Evolutionary conservation across 176 grass and related monocot species (phyloP).

Genomic region (Carex littledalei): DNA sequence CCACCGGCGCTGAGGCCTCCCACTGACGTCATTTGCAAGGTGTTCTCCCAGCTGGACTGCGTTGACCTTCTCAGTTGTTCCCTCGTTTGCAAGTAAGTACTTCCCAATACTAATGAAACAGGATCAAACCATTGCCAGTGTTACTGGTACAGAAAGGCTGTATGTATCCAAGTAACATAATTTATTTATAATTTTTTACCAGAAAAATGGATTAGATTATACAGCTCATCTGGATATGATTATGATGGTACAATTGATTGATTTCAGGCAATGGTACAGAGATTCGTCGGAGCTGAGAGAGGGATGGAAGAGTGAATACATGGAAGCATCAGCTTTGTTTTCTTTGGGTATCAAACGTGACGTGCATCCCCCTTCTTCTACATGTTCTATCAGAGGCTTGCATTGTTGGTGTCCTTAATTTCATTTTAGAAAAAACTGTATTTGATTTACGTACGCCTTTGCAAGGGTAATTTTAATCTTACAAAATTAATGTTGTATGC

Average conservation of each 20-base stretch:
- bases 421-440: not conserved
- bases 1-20: conserved; percentile 45
- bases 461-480: too few relatives aligned
- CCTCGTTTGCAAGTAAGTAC: conserved; percentile 74
- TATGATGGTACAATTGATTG: not conserved
- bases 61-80: conserved; percentile 70
- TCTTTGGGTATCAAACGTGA: conserved; percentile 31
- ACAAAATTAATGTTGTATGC: too few relatives aligned
- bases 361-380: conserved; percentile 36
- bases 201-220: too few relatives aligned
- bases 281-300: conserved; percentile 64
- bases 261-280: conserved; percentile 68
- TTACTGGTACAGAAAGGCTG: too few relatives aligned
- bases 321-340: conserved; percentile 59
- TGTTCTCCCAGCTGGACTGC: conserved; percentile 97
- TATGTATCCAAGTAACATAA: too few relatives aligned
- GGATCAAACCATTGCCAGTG: too few relatives aligned
- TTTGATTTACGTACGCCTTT: too few relatives aligned
- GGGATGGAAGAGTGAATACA: conserved; percentile 72
- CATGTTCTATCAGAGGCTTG: conserved; percentile 71
- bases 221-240: too few relatives aligned
- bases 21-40: conserved; percentile 51
- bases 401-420: conserved; percentile 58
- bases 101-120: not conserved
- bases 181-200: too few relatives aligned